Conservation (phyloP, 495 filamentous ascomycete genomes). For the Talaromyces liani region DNA sequence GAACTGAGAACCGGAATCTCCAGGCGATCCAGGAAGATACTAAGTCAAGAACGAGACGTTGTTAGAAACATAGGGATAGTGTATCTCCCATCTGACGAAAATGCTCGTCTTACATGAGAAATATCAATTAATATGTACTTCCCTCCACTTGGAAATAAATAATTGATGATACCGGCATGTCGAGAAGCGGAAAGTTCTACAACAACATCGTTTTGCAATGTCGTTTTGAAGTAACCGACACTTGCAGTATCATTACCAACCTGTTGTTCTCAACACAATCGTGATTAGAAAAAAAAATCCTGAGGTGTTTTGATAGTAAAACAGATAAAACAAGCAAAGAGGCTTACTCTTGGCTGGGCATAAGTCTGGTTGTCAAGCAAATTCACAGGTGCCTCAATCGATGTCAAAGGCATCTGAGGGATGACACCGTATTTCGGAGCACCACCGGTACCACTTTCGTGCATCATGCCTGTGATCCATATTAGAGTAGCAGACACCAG, state of each 20-base stretch:
- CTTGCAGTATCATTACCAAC: constrained; percentile 40
- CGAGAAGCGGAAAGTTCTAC: constrained; percentile 53
- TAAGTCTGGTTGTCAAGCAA: constrained; percentile 34
- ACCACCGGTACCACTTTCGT: constrained; percentile 64
- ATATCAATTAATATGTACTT: constrained; percentile 50
- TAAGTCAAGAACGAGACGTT: not conserved
- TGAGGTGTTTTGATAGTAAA: too few species aligned
- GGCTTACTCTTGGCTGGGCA: constrained; percentile 26
- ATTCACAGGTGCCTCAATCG: constrained; percentile 26
- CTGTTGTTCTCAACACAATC: constrained; percentile 10
- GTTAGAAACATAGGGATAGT: not conserved
- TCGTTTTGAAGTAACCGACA: constrained; percentile 57
- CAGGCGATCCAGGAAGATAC: constrained; percentile 50
- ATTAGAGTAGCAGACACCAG: not conserved
- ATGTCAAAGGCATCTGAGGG: constrained; percentile 50
- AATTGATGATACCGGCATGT: constrained; percentile 55
- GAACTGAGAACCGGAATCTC: constrained; percentile 48
- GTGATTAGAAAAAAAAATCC: not conserved
- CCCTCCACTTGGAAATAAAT: constrained; percentile 44
- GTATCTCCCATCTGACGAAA: not conserved
- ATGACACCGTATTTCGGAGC: constrained; percentile 64
- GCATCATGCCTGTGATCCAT: constrained; percentile 42
- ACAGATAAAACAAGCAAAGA: constrained; percentile 4
- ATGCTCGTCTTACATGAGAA: constrained; percentile 24
- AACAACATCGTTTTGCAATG: constrained; percentile 43